Evolutionary conservation across 495 filamentous ascomycete genomes (phyloP).

Genomic region (Trichoderma virens): DNA sequence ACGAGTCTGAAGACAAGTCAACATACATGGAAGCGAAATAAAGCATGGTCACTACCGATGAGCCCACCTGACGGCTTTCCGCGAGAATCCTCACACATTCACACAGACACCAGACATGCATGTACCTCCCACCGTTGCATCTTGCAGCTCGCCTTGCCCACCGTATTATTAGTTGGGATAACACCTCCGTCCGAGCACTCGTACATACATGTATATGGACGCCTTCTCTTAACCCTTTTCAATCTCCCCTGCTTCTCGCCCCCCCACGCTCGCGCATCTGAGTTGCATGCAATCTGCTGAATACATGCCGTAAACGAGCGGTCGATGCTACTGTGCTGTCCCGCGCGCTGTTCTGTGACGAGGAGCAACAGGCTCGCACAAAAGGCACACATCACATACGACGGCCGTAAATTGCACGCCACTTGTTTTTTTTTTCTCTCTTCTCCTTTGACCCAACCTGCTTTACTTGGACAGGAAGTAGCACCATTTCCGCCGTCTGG

Average conservation of each 20-base stretch:
- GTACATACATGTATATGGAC: neutral
- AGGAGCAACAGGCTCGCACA: too few relatives aligned
- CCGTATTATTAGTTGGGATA: neutral
- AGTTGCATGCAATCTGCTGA: constrained; percentile 1
- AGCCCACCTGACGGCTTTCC: neutral
- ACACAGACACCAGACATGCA: neutral
- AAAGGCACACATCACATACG: too few relatives aligned
- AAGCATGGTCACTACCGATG: too few relatives aligned
- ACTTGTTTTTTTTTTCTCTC: too few relatives aligned
- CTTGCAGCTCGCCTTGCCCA: neutral
- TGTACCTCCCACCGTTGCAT: neutral
- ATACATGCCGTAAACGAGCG: neutral
- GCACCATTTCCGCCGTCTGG: too few relatives aligned
- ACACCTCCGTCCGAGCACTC: neutral
- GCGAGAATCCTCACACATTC: neutral
- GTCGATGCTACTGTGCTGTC: too few relatives aligned
- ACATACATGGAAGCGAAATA: too few relatives aligned
- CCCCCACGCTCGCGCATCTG: neutral
- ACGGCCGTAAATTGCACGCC: too few relatives aligned
- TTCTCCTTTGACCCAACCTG: too few relatives aligned
- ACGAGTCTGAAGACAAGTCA: too few relatives aligned
- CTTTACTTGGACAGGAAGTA: too few relatives aligned
- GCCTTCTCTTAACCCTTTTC: neutral
- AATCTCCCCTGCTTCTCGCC: neutral
- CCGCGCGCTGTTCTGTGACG: too few relatives aligned